Percentiles rank a stretch among this genome's conserved stretches.
phyloP scores from a whole-genome alignment of 192 early-diverging fungal species.

The Coemansia sp. region DNA sequence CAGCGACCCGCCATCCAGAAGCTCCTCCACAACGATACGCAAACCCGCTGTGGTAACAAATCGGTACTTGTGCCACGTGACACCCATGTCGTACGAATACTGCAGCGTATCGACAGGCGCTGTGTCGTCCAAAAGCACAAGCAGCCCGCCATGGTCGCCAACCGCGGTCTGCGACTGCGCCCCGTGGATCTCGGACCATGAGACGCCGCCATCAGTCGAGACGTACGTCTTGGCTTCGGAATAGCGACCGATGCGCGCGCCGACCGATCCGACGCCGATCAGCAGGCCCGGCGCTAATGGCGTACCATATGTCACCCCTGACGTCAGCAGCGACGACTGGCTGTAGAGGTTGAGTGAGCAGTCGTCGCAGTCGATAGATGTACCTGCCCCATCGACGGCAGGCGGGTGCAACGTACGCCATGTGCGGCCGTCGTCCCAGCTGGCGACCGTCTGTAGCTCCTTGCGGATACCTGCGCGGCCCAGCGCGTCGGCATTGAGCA shows the following conservation, averaged over 20 bases:
- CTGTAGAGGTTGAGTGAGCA: conserved; percentile 83
- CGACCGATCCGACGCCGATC: conserved; percentile 91
- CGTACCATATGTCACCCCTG: conserved; percentile 67
- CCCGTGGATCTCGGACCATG: conserved; percentile 74
- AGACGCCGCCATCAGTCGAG: conserved; percentile 81
- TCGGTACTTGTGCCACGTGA: conserved; percentile 63
- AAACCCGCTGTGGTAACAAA: conserved; percentile 51
- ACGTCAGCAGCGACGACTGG: conserved; percentile 57
- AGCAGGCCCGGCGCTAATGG: conserved; percentile 75
- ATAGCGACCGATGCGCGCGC: conserved; percentile 60
- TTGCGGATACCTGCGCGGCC: conserved; percentile 59
- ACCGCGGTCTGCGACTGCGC: conserved; percentile 76
- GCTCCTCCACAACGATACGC: conserved; percentile 58
- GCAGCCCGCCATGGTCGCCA: conserved; percentile 87
- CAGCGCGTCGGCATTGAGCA: conserved; percentile 69
- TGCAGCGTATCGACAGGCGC: conserved; percentile 63
- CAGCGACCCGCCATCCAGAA: conserved; percentile 55
- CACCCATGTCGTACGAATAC: conserved; percentile 82
- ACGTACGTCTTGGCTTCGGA: conserved; percentile 71
- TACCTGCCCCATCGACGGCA: conserved; percentile 26
- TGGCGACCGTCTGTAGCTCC: conserved; percentile 72
- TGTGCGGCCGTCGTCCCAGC: conserved; percentile 83
- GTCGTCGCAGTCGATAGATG: conserved; percentile 41
- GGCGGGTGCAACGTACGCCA: conserved; percentile 70
- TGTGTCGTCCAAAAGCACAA: conserved; percentile 75